Conservation (phyloP, 345 rosid genomes). For the Melastoma malabathricum region DNA sequence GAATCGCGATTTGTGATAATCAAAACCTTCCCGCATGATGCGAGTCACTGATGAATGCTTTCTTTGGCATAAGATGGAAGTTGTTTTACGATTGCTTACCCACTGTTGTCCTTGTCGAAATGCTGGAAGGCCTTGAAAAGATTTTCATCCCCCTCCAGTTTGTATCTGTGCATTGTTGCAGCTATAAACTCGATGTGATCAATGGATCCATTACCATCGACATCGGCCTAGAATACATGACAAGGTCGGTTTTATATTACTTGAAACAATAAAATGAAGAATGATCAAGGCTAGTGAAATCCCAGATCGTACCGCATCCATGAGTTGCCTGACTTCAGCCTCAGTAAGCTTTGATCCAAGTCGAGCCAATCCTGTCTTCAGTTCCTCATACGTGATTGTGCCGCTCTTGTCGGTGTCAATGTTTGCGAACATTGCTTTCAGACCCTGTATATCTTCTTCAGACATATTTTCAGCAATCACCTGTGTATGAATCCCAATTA, state of each 20-base stretch:
- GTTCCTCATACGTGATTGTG: slow-evolving; percentile 68
- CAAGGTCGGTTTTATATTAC: background rate
- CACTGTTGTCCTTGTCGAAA: slow-evolving; percentile 76
- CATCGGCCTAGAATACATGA: slow-evolving; percentile 57
- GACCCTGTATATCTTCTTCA: slow-evolving; percentile 66
- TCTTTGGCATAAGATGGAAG: background rate
- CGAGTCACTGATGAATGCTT: background rate
- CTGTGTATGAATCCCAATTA: slow-evolving; percentile 17
- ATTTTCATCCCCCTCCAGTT: slow-evolving; percentile 64
- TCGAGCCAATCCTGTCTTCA: slow-evolving; percentile 60
- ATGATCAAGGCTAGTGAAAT: too few relatives aligned
- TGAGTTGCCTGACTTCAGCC: slow-evolving; percentile 66
- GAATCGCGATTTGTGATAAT: slow-evolving; percentile 1
- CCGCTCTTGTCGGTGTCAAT: slow-evolving; percentile 82
- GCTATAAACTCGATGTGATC: slow-evolving; percentile 81
- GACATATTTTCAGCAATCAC: slow-evolving; percentile 78
- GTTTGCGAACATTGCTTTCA: slow-evolving; percentile 61
- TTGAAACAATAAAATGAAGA: too few relatives aligned
- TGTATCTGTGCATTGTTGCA: slow-evolving; percentile 81
- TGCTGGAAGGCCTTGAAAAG: slow-evolving; percentile 72
- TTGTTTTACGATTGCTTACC: slow-evolving; percentile 28
- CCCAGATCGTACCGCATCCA: slow-evolving; percentile 65
- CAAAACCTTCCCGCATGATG: too few relatives aligned
- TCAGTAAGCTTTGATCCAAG: slow-evolving; percentile 74
- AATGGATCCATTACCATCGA: slow-evolving; percentile 74